These are phyloP conservation scores for Termitomyces sp. DNA, from an alignment of 768 basidiomycete genomes.

Conservation along the genomic window DNA sequence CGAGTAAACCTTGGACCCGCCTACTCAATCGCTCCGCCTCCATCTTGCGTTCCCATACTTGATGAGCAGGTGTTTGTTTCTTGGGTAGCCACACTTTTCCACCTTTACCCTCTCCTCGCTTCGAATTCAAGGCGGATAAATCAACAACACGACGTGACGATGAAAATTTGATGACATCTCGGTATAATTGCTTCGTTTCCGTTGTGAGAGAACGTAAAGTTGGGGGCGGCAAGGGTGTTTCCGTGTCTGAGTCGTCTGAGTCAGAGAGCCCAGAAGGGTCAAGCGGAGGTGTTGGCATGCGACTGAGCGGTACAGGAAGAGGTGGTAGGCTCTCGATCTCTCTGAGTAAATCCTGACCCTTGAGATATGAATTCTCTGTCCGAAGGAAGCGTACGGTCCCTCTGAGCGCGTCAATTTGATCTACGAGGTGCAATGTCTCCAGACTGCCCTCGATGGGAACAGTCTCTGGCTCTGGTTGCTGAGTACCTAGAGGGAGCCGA, in stretches of 20 bases:
- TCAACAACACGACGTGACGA: conserved; percentile 84
- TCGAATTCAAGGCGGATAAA: conserved; percentile 55
- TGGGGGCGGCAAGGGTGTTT: conserved; percentile 34
- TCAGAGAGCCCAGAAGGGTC: conserved; percentile 64
- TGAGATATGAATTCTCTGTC: conserved; percentile 89
- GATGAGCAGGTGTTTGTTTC: conserved; percentile 77
- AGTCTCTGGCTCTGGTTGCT: conserved; percentile 53
- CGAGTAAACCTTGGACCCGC: conserved; percentile 65
- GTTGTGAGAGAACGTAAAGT: conserved; percentile 66
- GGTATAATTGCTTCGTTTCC: conserved; percentile 81
- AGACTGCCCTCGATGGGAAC: conserved; percentile 71
- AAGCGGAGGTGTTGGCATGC: conserved; percentile 60
- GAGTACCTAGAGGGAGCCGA: conserved; percentile 34
- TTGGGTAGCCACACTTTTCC: conserved; percentile 72
- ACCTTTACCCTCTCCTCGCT: conserved; percentile 42
- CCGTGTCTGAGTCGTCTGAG: conserved; percentile 55
- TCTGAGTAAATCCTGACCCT: conserved; percentile 83
- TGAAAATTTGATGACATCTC: conserved; percentile 85
- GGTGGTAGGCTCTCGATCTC: conserved; percentile 74
- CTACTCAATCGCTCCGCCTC: conserved; percentile 69
- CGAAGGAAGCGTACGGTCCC: conserved; percentile 91
- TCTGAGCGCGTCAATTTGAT: conserved; percentile 92
- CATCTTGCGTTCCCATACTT: conserved; percentile 70
- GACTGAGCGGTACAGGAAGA: conserved; percentile 43
- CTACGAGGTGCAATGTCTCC: conserved; percentile 83